Evolutionary conservation across 1,284 basidiomycete genomes (phyloP), one percentile per base, ranked within the genome.

Genomic region (Peniophora sp.): DNA sequence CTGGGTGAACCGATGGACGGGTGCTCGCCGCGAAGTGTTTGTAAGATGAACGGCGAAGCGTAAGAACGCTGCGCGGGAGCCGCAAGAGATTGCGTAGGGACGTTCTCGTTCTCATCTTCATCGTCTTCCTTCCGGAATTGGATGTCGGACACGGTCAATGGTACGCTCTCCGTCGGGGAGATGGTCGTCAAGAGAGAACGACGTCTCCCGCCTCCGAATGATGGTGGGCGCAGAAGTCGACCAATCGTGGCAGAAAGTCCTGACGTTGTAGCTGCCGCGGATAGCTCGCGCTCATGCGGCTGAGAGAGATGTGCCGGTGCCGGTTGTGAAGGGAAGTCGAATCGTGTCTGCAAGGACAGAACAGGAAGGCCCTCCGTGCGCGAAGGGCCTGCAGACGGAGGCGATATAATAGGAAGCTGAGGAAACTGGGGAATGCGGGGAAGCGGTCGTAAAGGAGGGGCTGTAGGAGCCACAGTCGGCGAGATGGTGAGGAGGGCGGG

Each of bases 121-220:
- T 79, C 77, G 1, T 75, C 72, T 2, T 77, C 75, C 53, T 78
- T 73, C 47, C 79, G 70, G 67, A 83, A 84, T 56, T 80, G 71
- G 49, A 83, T 73, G 39, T 85, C 83, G 1, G 81, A 83, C 36
- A 83, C 74, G n/a, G 84, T 81, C 57, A 80, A 69, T 1, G 83
- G 82, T 49, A 85, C 68, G 49, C 83, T 85, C 47, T 85, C 81
- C 0, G 81, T 81, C 19, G 83, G 83, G 10, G 84, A 84, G 47
- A 45, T 45, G 19, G 19, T 55, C 50, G 44, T 56, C 49, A 27
- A 50, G 53, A 43, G 52, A 44, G 53, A 52, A 56, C 43, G 48
- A 56, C 51, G 63, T 50, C 55, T 63, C 27, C 59, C 58, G 41
- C 61, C 47, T 45, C 44, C 50, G 17, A 53, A 49, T 39, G 47